phyloP scores from a whole-genome alignment of 148 eudicot species.

The Camellia japonica region DNA sequence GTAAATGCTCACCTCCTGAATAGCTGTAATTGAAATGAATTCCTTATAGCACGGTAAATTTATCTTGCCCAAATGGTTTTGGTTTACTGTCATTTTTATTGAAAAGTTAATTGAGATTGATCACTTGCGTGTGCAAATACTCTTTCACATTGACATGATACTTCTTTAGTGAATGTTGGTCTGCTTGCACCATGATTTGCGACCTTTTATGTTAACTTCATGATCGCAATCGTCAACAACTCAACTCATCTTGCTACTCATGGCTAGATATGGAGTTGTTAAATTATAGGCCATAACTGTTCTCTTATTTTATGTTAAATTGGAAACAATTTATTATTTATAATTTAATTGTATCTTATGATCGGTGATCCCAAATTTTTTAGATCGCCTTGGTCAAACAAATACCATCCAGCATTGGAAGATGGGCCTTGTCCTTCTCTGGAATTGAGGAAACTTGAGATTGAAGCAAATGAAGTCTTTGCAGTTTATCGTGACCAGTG shows the following conservation, averaged over 20 bases:
- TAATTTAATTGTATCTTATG: background rate
- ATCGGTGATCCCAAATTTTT: slow-evolving; percentile 6
- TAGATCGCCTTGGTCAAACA: slow-evolving; percentile 98
- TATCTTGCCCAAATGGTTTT: background rate
- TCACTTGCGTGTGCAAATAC: slow-evolving; percentile 9
- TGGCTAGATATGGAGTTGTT: background rate
- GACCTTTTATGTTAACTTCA: background rate
- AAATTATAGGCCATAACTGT: background rate
- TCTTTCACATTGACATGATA: background rate
- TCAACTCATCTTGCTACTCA: background rate
- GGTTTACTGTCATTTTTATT: background rate
- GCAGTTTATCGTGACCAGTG: slow-evolving; percentile 99
- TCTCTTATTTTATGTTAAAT: background rate
- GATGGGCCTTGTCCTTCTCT: slow-evolving; percentile 80
- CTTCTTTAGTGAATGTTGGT: background rate
- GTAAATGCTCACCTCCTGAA: slow-evolving; percentile 35
- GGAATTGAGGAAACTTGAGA: slow-evolving; percentile 89
- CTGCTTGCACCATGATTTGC: background rate
- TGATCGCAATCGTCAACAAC: background rate
- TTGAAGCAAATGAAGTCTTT: slow-evolving; percentile 96
- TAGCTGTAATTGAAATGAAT: background rate
- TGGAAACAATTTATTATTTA: background rate
- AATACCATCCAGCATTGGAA: slow-evolving; percentile 87
- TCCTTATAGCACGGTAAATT: background rate
- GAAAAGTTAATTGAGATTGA: background rate